phyloP scores from a whole-genome alignment of 2,329 filamentous ascomycete genomes.

The Trichophyton rubrum region DNA sequence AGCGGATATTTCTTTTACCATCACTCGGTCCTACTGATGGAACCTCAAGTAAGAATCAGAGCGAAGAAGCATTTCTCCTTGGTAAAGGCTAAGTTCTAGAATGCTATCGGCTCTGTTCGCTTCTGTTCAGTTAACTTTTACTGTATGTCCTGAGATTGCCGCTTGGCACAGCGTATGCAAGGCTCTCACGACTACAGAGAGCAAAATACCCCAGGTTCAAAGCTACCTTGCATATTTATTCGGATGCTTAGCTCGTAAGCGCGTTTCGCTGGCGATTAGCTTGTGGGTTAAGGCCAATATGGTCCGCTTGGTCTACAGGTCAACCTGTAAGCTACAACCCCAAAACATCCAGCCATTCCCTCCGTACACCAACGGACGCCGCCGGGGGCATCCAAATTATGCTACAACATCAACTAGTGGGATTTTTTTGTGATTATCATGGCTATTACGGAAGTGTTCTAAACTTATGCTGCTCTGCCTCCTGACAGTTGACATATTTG shows the following conservation, averaged over 20 bases:
- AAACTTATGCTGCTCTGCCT: not conserved
- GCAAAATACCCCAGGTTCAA: not conserved
- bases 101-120: not conserved
- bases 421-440: not conserved
- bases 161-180: not conserved
- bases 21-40: not conserved
- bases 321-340: not conserved
- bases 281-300: not conserved
- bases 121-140: too few relatives aligned
- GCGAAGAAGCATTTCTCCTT: not conserved
- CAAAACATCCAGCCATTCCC: not conserved
- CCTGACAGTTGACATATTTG: not conserved
- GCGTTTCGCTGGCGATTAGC: not conserved
- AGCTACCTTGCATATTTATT: not conserved
- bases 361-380: conserved; percentile 1
- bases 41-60: not conserved
- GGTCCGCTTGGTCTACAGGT: not conserved
- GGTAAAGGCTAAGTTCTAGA: not conserved
- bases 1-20: not conserved
- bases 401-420: not conserved
- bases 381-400: not conserved
- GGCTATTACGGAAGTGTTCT: not conserved
- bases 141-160: not conserved
- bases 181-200: not conserved
- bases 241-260: conserved; percentile 2